A percentile compares a stretch with the other conserved stretches of the same genome.
Conservation (phyloP, 2,329 filamentous ascomycete genomes). For the Cercospora beticola region DNA sequence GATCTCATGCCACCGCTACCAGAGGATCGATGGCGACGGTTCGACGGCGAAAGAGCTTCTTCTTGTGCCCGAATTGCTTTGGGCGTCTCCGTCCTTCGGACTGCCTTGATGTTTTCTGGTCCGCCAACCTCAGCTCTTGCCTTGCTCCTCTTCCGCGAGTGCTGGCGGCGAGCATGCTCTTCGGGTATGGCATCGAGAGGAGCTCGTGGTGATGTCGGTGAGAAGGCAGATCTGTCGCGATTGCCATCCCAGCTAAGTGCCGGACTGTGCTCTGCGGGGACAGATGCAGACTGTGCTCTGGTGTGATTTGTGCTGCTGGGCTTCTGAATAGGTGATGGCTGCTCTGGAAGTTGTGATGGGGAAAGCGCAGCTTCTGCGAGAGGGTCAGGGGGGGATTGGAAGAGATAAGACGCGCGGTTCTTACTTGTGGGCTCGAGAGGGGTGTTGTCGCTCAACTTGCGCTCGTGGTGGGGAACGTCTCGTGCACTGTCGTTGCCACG, state of each 20-base stretch:
- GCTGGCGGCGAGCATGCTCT: constrained; percentile 25
- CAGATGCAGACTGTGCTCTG: constrained; percentile 3
- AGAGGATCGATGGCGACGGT: constrained; percentile 9
- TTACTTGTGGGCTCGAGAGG: constrained; percentile 47
- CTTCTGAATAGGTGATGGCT: constrained; percentile 13
- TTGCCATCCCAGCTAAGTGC: not conserved
- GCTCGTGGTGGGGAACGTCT: constrained; percentile 18
- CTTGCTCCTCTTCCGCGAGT: constrained; percentile 43
- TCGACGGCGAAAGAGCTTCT: constrained; percentile 21
- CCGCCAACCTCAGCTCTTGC: constrained; percentile 44
- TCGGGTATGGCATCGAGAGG: constrained; percentile 50
- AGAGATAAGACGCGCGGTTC: constrained; percentile 49
- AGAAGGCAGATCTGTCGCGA: constrained; percentile 19
- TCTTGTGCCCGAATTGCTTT: constrained; percentile 42
- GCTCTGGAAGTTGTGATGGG: constrained; percentile 4
- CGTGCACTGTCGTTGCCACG: constrained; percentile 12
- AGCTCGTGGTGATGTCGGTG: constrained; percentile 30
- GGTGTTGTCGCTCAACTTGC: constrained; percentile 31
- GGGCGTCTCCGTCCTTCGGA: constrained; percentile 43
- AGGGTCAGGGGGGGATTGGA: constrained; percentile 44
- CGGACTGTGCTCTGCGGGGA: constrained; percentile 8
- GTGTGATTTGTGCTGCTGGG: constrained; percentile 1
- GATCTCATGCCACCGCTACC: constrained; percentile 15
- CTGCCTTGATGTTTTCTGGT: constrained; percentile 46
- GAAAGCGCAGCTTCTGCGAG: constrained; percentile 17